A percentile compares a stretch with the other conserved stretches of the same genome.
These are phyloP conservation scores for Monilinia fructicola DNA, from an alignment of 2,329 filamentous ascomycete species.

Conservation along the genomic window DNA sequence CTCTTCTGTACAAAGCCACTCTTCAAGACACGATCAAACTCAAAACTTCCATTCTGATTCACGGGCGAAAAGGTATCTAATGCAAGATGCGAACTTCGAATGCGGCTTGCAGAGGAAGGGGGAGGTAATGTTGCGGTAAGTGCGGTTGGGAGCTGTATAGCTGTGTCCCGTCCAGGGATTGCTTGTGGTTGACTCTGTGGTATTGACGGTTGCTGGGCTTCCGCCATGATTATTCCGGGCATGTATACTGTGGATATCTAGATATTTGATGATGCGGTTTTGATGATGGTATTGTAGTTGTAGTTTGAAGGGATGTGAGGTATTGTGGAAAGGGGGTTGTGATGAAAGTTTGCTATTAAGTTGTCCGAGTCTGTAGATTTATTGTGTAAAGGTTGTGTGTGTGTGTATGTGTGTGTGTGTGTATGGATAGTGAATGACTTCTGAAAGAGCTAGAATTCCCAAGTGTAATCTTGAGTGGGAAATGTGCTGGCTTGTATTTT, in stretches of 20 bases:
- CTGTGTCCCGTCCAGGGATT: conserved; percentile 32
- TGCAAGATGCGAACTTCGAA: conserved; percentile 47
- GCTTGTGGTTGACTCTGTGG: conserved; percentile 32
- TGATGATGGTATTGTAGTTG: no score
- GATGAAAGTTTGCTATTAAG: conserved; percentile 4
- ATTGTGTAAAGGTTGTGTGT: no score
- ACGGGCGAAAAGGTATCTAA: conserved; percentile 77
- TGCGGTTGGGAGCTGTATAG: conserved; percentile 32
- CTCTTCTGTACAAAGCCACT: conserved; percentile 82
- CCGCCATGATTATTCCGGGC: conserved; percentile 31
- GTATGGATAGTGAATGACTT: no score
- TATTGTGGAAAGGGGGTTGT: background rate
- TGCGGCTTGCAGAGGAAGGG: conserved; percentile 32
- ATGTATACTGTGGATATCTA: conserved; percentile 12
- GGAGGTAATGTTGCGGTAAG: conserved; percentile 29
- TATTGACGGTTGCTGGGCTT: conserved; percentile 28
- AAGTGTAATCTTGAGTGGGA: conserved; percentile 9
- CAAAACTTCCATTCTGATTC: conserved; percentile 92
- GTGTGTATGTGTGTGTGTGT: background rate
- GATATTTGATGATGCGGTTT: background rate
- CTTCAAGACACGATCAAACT: conserved; percentile 92
- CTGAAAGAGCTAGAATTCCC: background rate
- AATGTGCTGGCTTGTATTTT: conserved; percentile 6
- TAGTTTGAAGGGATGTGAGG: background rate
- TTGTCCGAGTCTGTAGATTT: background rate